Conservation (phyloP, 257 asterid species). For the Solanum virginianum region DNA sequence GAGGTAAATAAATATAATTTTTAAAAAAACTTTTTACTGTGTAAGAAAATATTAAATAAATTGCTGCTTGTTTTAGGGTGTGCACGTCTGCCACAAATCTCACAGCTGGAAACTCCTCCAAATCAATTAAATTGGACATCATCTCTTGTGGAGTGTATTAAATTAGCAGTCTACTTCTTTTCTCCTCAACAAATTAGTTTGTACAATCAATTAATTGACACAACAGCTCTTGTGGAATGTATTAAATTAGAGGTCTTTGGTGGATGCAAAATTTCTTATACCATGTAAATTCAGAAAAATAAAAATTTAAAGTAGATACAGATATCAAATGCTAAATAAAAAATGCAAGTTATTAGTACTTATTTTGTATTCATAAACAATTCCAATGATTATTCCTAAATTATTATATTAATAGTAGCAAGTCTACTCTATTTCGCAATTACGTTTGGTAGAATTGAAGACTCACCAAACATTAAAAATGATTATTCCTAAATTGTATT, state of each 20-base stretch:
- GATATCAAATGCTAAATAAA: not conserved
- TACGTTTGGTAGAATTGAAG: not conserved
- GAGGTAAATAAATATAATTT: not conserved
- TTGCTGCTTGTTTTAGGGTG: not conserved
- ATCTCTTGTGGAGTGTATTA: not conserved
- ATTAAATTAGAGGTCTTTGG: not conserved
- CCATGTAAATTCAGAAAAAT: not conserved
- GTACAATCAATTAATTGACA: too few species aligned
- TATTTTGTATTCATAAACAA: not conserved
- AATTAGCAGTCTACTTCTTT: not conserved
- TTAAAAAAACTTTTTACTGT: not conserved
- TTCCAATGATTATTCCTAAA: not conserved
- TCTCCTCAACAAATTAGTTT: not conserved
- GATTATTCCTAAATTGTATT: too few species aligned
- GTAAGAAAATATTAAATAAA: not conserved
- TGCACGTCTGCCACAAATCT: not conserved
- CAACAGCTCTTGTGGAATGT: not conserved
- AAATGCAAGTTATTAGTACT: not conserved
- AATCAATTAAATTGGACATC: not conserved
- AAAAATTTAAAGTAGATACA: not conserved
- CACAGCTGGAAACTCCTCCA: not conserved
- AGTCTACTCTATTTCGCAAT: not conserved
- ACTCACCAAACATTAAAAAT: not conserved
- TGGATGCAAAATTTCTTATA: not conserved
- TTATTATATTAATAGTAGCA: not conserved